Percentiles rank a stretch among this genome's conserved stretches.
Evolutionary conservation across 805 yeast genomes (phyloP).

Genomic region (Ascoidea asiatica): DNA sequence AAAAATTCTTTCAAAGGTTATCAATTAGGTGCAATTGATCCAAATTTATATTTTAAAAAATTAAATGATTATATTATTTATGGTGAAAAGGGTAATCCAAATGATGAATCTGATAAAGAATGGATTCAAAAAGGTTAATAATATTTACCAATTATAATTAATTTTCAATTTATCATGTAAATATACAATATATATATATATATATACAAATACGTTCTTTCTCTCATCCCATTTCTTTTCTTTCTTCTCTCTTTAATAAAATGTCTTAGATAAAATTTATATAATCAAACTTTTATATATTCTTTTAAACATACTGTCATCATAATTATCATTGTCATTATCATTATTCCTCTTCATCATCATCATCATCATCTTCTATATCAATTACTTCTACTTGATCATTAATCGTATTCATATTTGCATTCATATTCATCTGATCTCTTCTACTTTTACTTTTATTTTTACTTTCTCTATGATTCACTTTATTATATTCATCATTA

Average conservation of each 20-base stretch:
- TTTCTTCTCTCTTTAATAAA: background rate
- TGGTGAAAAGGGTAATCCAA: conserved; percentile 40
- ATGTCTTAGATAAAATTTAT: background rate
- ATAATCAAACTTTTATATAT: too few species aligned
- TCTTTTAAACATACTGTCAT: background rate
- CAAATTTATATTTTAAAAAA: conserved; percentile 58
- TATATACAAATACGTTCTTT: background rate
- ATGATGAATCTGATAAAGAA: conserved; percentile 11
- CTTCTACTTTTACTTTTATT: conserved; percentile 7
- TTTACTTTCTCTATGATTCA: conserved; percentile 5
- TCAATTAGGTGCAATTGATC: conserved; percentile 61
- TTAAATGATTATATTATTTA: conserved; percentile 62
- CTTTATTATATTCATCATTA: conserved; percentile 4
- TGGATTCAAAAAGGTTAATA: conserved; percentile 19
- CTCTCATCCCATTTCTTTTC: background rate
- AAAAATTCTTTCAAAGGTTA: conserved; percentile 60
- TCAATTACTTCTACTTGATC: conserved; percentile 4
- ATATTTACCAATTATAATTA: conserved; percentile 8
- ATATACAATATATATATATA: background rate
- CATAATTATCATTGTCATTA: background rate
- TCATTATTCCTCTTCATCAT: conserved; percentile 1
- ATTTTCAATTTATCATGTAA: background rate
- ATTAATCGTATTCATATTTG: conserved; percentile 11
- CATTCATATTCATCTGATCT: conserved; percentile 15
- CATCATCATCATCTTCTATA: conserved; percentile 6